Percentiles rank a stretch among this genome's conserved stretches.
Conservation (phyloP, 768 basidiomycete genomes). For the Naganishia onofrii region DNA sequence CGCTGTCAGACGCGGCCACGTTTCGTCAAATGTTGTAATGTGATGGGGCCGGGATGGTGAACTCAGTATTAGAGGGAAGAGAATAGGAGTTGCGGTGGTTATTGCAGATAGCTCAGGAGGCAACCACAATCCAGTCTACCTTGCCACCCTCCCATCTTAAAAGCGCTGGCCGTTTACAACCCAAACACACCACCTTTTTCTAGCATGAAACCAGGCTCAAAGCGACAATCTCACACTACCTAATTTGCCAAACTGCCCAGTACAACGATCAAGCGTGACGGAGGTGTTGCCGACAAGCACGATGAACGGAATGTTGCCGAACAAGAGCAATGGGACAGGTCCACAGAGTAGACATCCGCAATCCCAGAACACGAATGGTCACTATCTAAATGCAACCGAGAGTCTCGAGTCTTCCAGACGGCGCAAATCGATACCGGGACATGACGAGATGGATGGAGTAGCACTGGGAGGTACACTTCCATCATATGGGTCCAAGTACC, state of each 20-base stretch:
- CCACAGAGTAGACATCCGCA: background rate
- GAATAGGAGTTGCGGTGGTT: too few relatives aligned
- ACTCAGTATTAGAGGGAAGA: too few relatives aligned
- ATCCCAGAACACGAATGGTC: background rate
- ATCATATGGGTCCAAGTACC: background rate
- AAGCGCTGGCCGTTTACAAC: background rate
- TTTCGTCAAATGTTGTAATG: too few relatives aligned
- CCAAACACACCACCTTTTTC: background rate
- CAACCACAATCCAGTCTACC: background rate
- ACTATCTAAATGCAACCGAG: background rate
- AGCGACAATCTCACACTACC: background rate
- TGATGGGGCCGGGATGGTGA: too few relatives aligned
- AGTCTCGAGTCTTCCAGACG: slow-evolving; percentile 2
- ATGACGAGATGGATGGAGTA: background rate
- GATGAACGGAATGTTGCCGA: background rate
- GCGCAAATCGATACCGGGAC: slow-evolving; percentile 9
- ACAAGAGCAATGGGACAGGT: background rate
- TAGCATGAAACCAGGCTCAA: background rate
- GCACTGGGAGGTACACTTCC: background rate
- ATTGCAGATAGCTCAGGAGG: background rate
- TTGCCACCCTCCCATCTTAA: background rate
- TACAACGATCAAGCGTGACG: background rate
- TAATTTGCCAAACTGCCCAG: background rate
- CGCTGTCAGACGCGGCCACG: too few relatives aligned
- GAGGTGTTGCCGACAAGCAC: background rate